These are phyloP conservation scores for Trichoderma parareesei DNA, from an alignment of 495 filamentous ascomycete genomes.

Conservation along the genomic window DNA sequence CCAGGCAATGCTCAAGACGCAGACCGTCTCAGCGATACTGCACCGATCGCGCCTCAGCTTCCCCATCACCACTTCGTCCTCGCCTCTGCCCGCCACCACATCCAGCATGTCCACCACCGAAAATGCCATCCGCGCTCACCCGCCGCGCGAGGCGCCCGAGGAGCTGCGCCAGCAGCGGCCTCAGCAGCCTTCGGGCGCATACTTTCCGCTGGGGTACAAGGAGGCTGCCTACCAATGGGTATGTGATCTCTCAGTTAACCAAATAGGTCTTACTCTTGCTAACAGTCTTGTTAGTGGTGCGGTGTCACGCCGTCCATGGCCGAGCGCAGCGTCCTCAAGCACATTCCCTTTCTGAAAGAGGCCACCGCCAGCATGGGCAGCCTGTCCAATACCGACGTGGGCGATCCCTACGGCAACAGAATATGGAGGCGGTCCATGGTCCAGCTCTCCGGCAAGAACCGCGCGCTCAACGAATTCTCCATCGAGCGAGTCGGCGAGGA, in stretches of 20 bases:
- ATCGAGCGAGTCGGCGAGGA: slow-evolving; percentile 76
- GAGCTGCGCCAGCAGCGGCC: neutral
- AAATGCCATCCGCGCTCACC: slow-evolving; percentile 14
- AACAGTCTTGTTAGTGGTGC: slow-evolving; percentile 56
- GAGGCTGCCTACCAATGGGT: slow-evolving; percentile 93
- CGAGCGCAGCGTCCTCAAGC: slow-evolving; percentile 83
- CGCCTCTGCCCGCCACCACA: slow-evolving; percentile 14
- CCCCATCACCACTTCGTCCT: slow-evolving; percentile 13
- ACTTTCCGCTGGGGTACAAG: slow-evolving; percentile 84
- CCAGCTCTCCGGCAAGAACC: slow-evolving; percentile 71
- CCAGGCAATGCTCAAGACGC: slow-evolving; percentile 27
- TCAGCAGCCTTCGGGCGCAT: slow-evolving; percentile 19
- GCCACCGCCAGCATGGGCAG: slow-evolving; percentile 53
- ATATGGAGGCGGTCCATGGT: slow-evolving; percentile 83
- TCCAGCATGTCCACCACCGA: slow-evolving; percentile 15
- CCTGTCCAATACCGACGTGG: slow-evolving; percentile 31
- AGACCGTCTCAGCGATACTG: slow-evolving; percentile 19
- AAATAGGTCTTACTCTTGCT: neutral
- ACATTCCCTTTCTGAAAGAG: slow-evolving; percentile 74
- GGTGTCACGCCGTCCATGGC: slow-evolving; percentile 71
- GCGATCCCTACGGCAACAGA: slow-evolving; percentile 76
- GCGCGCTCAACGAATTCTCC: slow-evolving; percentile 86
- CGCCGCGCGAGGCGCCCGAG: neutral
- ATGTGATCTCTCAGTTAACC: slow-evolving; percentile 21
- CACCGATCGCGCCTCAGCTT: slow-evolving; percentile 21